A percentile compares a stretch with the other conserved stretches of the same genome.
phyloP scores from a whole-genome alignment of 1,284 basidiomycete genomes.

The Boletus sp. region DNA sequence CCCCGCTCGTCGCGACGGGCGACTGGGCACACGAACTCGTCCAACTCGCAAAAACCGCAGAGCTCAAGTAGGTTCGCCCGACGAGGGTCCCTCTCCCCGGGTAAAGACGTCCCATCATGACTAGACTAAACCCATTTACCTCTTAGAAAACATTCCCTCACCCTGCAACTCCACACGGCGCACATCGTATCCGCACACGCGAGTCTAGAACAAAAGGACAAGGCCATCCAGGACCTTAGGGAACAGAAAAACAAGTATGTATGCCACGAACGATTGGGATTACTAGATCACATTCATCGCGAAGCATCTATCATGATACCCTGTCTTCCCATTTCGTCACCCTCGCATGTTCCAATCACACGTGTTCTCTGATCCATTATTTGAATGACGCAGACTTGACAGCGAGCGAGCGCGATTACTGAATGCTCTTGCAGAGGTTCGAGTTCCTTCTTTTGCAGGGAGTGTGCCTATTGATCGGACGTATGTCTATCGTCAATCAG shows the following conservation, averaged over 20 bases:
- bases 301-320: not conserved
- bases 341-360: conserved; percentile 1
- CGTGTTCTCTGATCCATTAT: conserved; percentile 14
- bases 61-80: conserved; percentile 57
- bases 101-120: conserved; percentile 1
- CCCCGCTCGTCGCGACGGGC: conserved; percentile 63
- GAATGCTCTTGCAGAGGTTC: conserved; percentile 62
- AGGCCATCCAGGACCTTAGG: conserved; percentile 69
- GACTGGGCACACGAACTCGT: conserved; percentile 82
- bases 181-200: conserved; percentile 78
- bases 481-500: conserved; percentile 33
- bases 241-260: conserved; percentile 77
- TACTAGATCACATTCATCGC: not conserved
- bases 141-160: conserved; percentile 71
- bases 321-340: not conserved
- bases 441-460: conserved; percentile 15
- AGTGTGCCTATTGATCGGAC: conserved; percentile 11
- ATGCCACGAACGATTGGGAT: conserved; percentile 3
- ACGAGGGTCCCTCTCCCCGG: not conserved
- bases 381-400: conserved; percentile 49
- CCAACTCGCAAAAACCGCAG: conserved; percentile 76
- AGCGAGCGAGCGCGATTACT: conserved; percentile 65
- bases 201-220: conserved; percentile 68
- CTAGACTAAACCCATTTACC: conserved; percentile 12
- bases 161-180: conserved; percentile 77